Evolutionary conservation across 208 protist genomes (phyloP), one percentile per base, ranked within the genome.

Genomic region (Trypanosoma avium): DNA sequence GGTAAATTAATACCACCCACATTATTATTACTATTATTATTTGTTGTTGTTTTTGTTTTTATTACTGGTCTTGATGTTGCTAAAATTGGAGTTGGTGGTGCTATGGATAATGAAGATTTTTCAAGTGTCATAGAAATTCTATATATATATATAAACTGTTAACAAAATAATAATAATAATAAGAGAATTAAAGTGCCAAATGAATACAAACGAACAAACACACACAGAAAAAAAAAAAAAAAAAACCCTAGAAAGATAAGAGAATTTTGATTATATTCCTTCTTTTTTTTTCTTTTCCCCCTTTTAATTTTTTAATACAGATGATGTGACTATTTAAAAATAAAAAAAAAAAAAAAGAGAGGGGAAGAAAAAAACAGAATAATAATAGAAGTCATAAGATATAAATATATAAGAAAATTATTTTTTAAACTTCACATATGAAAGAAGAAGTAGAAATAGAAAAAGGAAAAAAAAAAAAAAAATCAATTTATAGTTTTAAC

Each of bases 321-420:
- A 4, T 49, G n/a, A n/a, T n/a, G n/a, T 7, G 54, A 10, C 47
- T 35, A 55, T 22, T 42, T 21, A 10, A 43, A 46, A 49, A 53
- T 38, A 60, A 33, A 52, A 49, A 50, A 13, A 58, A 19, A 10
- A 33, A 45, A 55, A 68, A 63, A 62, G 55, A 61, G 57, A 56
- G 42, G 24, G 17, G 35, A 21, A 63, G 65, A 46, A 63, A 57
- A 48, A 55, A 22, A 55, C n/a, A 45, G 38, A 57, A 5, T 46
- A 55, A 6, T 54, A 52, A 66, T 19, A 50, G 47, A 32, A 46
- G 57, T 32, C 49, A 58, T 46, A 59, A 64, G 1, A 62, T 4
- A 42, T 40, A 62, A 32, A 22, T 46, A 27, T 46, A 38, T 22
- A 50, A 66, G n/a, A n/a, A n/a, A n/a, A n/a, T n/a, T n/a, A n/a